phyloP scores from a whole-genome alignment of 176 grass and related monocot genomes.

The Ensete glaucum region DNA sequence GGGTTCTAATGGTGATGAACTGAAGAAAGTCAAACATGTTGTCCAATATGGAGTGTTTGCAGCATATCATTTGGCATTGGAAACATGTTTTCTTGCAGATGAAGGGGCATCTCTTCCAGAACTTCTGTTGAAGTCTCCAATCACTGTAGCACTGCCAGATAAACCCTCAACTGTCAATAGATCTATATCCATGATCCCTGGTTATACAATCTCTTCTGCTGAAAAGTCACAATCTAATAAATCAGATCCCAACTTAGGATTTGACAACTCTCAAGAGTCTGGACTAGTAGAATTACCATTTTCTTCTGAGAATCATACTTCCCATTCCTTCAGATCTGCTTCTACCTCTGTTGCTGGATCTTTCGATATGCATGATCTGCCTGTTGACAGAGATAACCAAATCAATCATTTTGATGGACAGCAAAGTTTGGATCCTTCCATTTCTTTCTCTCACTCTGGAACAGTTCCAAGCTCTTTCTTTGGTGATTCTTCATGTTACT shows the following conservation, averaged over 20 bases:
- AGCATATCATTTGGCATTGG: constrained; percentile 95
- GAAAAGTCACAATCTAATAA: constrained; percentile 32
- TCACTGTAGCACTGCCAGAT: constrained; percentile 82
- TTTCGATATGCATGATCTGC: not conserved
- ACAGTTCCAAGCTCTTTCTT: constrained; percentile 1
- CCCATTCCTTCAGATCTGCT: constrained; percentile 13
- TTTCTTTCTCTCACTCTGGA: not conserved
- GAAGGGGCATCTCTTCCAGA: constrained; percentile 98
- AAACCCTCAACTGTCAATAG: constrained; percentile 72
- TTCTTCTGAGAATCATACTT: constrained; percentile 22
- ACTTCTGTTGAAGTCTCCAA: constrained; percentile 68
- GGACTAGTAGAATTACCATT: constrained; percentile 20
- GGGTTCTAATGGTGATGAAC: constrained; percentile 64
- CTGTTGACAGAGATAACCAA: constrained; percentile 20
- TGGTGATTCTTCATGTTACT: not conserved
- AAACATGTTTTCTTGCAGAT: constrained; percentile 98
- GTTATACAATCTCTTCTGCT: constrained; percentile 30
- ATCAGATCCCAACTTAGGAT: constrained; percentile 23
- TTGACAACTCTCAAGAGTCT: constrained; percentile 17
- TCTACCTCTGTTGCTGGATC: constrained; percentile 2
- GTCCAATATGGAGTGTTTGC: constrained; percentile 96
- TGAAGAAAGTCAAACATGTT: constrained; percentile 98
- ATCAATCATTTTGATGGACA: constrained; percentile 24
- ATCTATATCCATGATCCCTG: constrained; percentile 72
- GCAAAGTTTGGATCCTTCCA: constrained; percentile 20